Conservation (phyloP, 106 monocot species). For the Cymbidium sinense region DNA sequence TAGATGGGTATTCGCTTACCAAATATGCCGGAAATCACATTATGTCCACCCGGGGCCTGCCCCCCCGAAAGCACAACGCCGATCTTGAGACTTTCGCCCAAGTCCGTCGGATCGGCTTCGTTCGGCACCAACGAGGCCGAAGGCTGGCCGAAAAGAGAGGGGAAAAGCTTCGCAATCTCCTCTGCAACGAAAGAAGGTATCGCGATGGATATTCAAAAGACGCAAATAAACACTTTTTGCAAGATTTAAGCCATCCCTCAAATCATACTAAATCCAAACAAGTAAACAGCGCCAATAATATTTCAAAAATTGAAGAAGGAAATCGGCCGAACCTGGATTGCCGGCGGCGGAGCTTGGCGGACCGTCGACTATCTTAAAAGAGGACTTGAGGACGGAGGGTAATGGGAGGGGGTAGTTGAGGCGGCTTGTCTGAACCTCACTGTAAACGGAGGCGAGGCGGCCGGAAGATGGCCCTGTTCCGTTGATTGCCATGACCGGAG, state of each 20-base stretch:
- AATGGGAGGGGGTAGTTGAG: constrained; percentile 64
- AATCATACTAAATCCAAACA: too few relatives aligned
- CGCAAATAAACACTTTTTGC: background rate
- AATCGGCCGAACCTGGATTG: constrained; percentile 37
- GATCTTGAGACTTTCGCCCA: constrained; percentile 37
- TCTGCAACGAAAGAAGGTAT: constrained; percentile 28
- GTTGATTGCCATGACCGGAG: constrained; percentile 8
- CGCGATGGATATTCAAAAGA: constrained; percentile 1
- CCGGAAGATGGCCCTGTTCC: constrained; percentile 29
- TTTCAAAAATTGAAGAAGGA: background rate
- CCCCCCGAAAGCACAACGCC: constrained; percentile 98
- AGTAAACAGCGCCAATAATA: too few relatives aligned
- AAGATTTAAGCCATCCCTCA: background rate
- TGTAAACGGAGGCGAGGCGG: constrained; percentile 60
- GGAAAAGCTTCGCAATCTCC: constrained; percentile 96
- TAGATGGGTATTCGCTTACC: constrained; percentile 29
- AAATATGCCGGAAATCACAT: constrained; percentile 93
- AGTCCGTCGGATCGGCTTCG: constrained; percentile 30
- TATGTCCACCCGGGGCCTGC: constrained; percentile 97
- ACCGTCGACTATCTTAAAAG: constrained; percentile 58
- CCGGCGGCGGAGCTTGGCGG: constrained; percentile 68
- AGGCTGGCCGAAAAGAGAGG: constrained; percentile 77
- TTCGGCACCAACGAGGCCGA: constrained; percentile 72
- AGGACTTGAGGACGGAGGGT: constrained; percentile 55
- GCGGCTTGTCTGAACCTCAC: constrained; percentile 79